Evolutionary conservation across 805 yeast genomes (phyloP).

Genomic region (Suhomyces vadensis): DNA sequence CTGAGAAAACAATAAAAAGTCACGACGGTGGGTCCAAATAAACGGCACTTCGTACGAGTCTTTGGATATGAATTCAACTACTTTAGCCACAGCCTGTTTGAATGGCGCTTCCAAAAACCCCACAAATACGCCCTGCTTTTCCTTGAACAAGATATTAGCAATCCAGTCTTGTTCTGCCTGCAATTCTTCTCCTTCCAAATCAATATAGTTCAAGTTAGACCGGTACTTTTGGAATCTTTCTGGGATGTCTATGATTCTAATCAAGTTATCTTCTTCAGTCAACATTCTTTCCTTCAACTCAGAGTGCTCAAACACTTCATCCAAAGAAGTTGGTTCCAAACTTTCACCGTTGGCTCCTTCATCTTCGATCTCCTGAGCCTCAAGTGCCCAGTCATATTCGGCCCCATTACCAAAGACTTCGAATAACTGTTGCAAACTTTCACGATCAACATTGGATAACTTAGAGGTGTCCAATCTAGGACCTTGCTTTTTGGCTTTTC

Average conservation of each 20-base stretch:
- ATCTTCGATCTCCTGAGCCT: constrained; percentile 73
- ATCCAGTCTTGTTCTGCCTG: constrained; percentile 79
- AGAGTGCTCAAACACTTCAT: constrained; percentile 92
- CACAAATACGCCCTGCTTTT: constrained; percentile 49
- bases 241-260: constrained; percentile 85
- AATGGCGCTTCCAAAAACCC: constrained; percentile 52
- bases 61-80: constrained; percentile 67
- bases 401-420: constrained; percentile 97
- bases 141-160: constrained; percentile 57
- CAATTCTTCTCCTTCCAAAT: constrained; percentile 68
- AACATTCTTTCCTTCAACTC: constrained; percentile 88
- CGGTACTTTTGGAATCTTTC: constrained; percentile 87
- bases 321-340: constrained; percentile 60
- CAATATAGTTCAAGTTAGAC: constrained; percentile 62
- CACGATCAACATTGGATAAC: constrained; percentile 73
- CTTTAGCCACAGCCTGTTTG: constrained; percentile 67
- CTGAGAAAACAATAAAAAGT: constrained; percentile 66
- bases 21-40: constrained; percentile 94
- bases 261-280: constrained; percentile 87
- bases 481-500: constrained; percentile 33
- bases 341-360: constrained; percentile 51
- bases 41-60: constrained; percentile 91
- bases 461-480: constrained; percentile 57
- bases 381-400: constrained; percentile 97
- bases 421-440: constrained; percentile 86